Percentiles rank a stretch among this genome's conserved stretches.
phyloP scores from a whole-genome alignment of 2,329 filamentous ascomycete species.

The Cladobotryum mycophilum region DNA sequence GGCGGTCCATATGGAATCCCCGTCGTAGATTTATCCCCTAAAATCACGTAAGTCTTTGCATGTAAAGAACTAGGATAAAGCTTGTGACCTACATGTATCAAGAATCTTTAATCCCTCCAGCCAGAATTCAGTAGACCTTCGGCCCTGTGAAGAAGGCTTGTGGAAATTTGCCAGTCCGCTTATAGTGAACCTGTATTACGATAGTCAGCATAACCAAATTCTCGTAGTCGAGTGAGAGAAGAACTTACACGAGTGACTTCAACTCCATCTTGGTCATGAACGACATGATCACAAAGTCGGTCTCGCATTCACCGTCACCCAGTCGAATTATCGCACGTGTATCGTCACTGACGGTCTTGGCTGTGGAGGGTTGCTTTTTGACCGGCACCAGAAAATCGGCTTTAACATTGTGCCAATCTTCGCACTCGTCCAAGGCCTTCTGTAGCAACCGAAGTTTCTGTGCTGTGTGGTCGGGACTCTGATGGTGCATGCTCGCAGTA shows the following conservation, averaged over 20 bases:
- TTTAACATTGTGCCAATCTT: conserved; percentile 42
- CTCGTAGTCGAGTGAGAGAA: background rate
- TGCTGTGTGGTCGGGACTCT: conserved; percentile 48
- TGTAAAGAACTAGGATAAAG: background rate
- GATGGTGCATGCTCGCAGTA: conserved; percentile 60
- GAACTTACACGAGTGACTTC: conserved; percentile 46
- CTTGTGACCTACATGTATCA: conserved; percentile 38
- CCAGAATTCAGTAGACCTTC: conserved; percentile 34
- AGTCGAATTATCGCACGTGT: conserved; percentile 48
- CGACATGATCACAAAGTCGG: conserved; percentile 53
- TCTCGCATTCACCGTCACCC: conserved; percentile 37
- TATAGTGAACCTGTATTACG: conserved; percentile 42
- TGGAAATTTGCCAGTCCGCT: conserved; percentile 45
- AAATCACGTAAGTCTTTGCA: conserved; percentile 11
- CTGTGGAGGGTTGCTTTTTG: conserved; percentile 41
- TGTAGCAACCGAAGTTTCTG: conserved; percentile 60
- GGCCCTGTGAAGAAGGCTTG: conserved; percentile 28
- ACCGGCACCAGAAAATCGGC: conserved; percentile 51
- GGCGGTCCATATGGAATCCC: conserved; percentile 34
- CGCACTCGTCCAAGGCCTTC: conserved; percentile 51
- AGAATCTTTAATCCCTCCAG: conserved; percentile 39
- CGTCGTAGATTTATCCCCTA: conserved; percentile 30
- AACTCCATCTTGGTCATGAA: conserved; percentile 56
- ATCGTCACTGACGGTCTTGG: conserved; percentile 49
- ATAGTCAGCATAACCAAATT: background rate